Conservation (phyloP, 306 rosid genomes). For the Dalbergia cultrata region DNA sequence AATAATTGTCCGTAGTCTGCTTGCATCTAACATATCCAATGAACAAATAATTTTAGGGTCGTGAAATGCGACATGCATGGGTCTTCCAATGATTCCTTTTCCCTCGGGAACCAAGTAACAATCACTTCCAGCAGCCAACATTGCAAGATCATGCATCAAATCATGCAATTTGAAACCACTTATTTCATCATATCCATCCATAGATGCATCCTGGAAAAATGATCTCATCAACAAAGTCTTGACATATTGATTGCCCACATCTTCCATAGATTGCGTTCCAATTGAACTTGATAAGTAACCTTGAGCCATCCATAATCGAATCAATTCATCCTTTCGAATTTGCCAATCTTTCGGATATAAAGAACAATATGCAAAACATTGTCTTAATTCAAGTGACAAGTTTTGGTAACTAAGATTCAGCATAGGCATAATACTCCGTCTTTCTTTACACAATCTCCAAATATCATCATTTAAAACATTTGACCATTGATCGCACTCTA, state of each 20-base stretch:
- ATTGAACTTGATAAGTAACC: neutral
- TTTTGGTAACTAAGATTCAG: slow-evolving; percentile 1
- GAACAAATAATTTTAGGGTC: neutral
- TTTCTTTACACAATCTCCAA: neutral
- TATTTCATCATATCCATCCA: neutral
- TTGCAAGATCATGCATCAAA: slow-evolving; percentile 15
- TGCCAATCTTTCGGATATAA: slow-evolving; percentile 5
- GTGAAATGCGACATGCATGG: neutral
- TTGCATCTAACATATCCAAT: neutral
- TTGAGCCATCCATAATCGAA: neutral
- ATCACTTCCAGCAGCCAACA: neutral
- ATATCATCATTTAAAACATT: no score
- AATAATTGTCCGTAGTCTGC: no score
- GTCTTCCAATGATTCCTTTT: neutral
- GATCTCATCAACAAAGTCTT: slow-evolving; percentile 9
- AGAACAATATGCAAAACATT: slow-evolving; percentile 20
- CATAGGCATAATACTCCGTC: neutral
- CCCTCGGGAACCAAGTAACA: neutral
- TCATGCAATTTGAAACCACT: no score
- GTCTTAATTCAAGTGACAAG: neutral
- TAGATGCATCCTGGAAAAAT: slow-evolving; percentile 1
- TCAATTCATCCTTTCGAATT: neutral
- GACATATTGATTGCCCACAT: slow-evolving; percentile 1
- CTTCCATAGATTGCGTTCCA: slow-evolving; percentile 9
- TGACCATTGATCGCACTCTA: no score